phyloP scores from a whole-genome alignment of 192 early-diverging fungal genomes.

The Coemansia sp. region DNA sequence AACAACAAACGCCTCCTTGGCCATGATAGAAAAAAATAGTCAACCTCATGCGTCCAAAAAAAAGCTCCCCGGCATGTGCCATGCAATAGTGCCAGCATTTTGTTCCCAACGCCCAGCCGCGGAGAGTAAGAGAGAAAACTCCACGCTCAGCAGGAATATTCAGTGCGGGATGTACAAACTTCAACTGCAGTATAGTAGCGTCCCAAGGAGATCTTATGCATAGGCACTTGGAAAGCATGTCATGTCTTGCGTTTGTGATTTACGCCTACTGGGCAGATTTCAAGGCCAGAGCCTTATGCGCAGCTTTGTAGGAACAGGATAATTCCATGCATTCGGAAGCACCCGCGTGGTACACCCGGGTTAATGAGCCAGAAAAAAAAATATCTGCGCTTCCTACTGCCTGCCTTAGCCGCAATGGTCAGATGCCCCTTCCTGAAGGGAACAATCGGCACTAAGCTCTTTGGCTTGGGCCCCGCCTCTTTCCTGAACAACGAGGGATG shows the following conservation, averaged over 20 bases:
- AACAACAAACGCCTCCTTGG: neutral
- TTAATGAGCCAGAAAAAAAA: neutral
- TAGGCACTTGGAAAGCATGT: neutral
- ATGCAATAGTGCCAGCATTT: neutral
- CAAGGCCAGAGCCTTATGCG: neutral
- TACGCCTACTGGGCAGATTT: neutral
- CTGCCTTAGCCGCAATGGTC: neutral
- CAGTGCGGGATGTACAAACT: neutral
- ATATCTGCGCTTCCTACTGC: neutral
- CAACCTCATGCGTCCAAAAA: neutral
- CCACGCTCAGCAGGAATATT: neutral
- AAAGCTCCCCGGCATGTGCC: neutral
- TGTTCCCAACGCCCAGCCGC: neutral
- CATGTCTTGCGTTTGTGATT: neutral
- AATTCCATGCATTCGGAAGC: neutral
- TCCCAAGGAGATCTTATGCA: neutral
- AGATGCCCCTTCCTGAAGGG: neutral
- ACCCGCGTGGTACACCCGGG: neutral
- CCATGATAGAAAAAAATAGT: neutral
- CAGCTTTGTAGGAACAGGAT: conserved; percentile 1
- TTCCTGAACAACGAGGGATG: neutral
- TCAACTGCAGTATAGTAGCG: neutral
- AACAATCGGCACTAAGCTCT: neutral
- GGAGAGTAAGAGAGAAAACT: neutral
- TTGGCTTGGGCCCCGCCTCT: neutral